Percentiles rank a stretch among this genome's conserved stretches.
phyloP scores from a whole-genome alignment of 2,329 filamentous ascomycete species.

The Talaromyces sp. region DNA sequence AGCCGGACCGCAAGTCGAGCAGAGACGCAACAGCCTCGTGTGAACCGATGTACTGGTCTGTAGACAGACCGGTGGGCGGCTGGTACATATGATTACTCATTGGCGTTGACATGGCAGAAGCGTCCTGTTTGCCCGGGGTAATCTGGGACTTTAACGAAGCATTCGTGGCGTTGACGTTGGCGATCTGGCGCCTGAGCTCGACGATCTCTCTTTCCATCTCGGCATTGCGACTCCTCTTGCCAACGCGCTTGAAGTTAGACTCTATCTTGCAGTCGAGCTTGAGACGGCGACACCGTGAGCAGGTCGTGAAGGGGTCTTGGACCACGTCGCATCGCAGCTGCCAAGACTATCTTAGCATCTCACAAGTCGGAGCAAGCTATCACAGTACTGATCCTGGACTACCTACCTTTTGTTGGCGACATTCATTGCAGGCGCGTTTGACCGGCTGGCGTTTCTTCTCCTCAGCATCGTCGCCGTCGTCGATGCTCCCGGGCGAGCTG shows the following conservation, averaged over 20 bases:
- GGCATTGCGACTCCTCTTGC: conserved; percentile 61
- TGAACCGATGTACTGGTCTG: conserved; percentile 41
- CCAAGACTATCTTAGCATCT: conserved; percentile 2
- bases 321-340: conserved; percentile 64
- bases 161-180: conserved; percentile 22
- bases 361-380: no score
- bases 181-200: conserved; percentile 45
- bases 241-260: conserved; percentile 63
- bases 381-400: no score
- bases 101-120: conserved; percentile 22
- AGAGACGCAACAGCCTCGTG: conserved; percentile 48
- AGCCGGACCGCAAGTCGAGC: conserved; percentile 44
- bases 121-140: conserved; percentile 25
- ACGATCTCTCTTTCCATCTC: conserved; percentile 57
- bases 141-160: conserved; percentile 15
- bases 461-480: conserved; percentile 36
- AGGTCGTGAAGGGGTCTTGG: conserved; percentile 58
- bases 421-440: conserved; percentile 65
- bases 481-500: conserved; percentile 42
- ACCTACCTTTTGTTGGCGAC: conserved; percentile 62
- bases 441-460: conserved; percentile 42
- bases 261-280: conserved; percentile 62
- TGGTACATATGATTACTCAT: conserved; percentile 29
- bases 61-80: conserved; percentile 30
- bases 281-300: conserved; percentile 58